These are phyloP conservation scores for Erythrophleum fordii DNA, from an alignment of 306 rosid species.

Conservation along the genomic window DNA sequence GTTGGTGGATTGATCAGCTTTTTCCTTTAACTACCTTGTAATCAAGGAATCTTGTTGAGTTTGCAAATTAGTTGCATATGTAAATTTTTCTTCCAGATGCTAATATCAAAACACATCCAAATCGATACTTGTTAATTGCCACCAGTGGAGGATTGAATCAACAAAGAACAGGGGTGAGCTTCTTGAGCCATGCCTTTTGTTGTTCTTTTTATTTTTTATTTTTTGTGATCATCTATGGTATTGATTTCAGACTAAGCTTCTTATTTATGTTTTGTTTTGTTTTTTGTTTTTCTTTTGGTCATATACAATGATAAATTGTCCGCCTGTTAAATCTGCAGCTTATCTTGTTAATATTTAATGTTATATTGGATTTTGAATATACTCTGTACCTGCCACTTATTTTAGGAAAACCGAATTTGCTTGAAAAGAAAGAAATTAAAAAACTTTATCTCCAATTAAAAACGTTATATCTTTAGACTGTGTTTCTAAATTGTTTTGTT, in stretches of 20 bases:
- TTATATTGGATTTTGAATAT: background rate
- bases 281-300: too few relatives aligned
- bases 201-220: background rate
- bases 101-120: slow-evolving; percentile 62
- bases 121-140: slow-evolving; percentile 73
- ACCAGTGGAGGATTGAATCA: slow-evolving; percentile 96
- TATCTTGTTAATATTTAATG: background rate
- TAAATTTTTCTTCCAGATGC: slow-evolving; percentile 58
- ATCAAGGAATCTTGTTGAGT: slow-evolving; percentile 10
- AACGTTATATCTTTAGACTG: background rate
- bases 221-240: background rate
- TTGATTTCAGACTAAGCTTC: slow-evolving; percentile 3
- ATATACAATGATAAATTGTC: background rate
- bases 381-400: background rate
- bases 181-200: background rate
- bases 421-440: background rate
- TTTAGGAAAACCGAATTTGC: background rate
- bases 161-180: slow-evolving; percentile 94
- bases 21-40: background rate
- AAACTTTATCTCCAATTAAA: background rate
- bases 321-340: background rate
- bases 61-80: background rate
- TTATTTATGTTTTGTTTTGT: background rate
- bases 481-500: background rate
- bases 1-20: background rate